Base-by-base conservation (phyloP, 148 eudicot species). In the Rhododendron kiyosumense region DNA sequence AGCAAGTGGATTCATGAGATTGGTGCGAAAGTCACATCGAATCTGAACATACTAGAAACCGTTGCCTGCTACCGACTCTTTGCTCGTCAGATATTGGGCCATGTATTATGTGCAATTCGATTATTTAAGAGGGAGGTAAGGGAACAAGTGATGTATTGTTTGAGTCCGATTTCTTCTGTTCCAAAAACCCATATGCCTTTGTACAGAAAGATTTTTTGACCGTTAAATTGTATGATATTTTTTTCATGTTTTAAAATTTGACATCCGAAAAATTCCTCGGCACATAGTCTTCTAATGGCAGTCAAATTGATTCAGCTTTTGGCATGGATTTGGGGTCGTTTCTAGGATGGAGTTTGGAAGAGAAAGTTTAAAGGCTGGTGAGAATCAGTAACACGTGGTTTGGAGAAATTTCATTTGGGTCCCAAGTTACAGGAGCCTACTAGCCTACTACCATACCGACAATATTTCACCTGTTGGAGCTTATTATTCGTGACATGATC, bases 131-230 rank as follows among this genome's bases (percentile, higher is more conserved):
- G 41, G 5, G 41, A 38, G 41, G 6, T 0, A 38, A 38, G 41
- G 41, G 41, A 4, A 38, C 41, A 38, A 38, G 41, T 38, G 41
- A 38, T 38, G 41, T 38, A 0, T 38, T 38, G 43, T 41, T 41
- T 5, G 43, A 5, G 7, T 41, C 43, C 43, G 43, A 41, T 41
- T 41, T 41, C 43, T 41, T 41, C 0, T 5, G 0, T 6, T 41
- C 7, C 43, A 0, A 41, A 41, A 41, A 41, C 0, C 0, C 0
- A 0, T 41, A 6, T 41, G 43, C 0, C 7, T 41, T 1, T 41
- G 0, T 41, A 0, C 0, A 0, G 1, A 41, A 0, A 0, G 7
- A 41, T 41, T 41, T 41, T 41, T 41, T 1, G 1, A 0, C 43
- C 7, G 7, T 41, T 41, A 1, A 5, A 41, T 41, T 41, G 1